Base-by-base conservation (phyloP, 2,329 filamentous ascomycete genomes). In the Phoma herbarum region DNA sequence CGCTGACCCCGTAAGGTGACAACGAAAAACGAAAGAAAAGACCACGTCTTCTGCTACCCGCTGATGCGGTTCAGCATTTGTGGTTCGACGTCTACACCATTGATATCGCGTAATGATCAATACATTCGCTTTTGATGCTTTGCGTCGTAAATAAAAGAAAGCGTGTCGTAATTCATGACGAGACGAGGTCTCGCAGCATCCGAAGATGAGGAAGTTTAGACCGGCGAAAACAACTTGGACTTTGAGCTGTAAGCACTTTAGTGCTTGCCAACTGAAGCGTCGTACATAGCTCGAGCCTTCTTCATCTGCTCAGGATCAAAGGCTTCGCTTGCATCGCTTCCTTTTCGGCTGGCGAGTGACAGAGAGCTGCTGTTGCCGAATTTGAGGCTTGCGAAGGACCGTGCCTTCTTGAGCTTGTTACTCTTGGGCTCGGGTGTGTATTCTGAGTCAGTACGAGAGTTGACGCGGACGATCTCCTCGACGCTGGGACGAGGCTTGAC, bases 401-500 rank as follows among this genome's bases (percentile, higher is more conserved):
- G 66, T 29, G 73, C 73, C 61, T 78, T 78, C 57, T 74, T 77
- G 28, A 78, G 62, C 62, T 72, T 76, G 57, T 70, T 76, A 23
- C 64, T 64, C n/a, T 70, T 70, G 60, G 52, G 59, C 16, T 72
- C 71, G n/a, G 57, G 58, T 4, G 53, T 50, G 28, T 54, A 39
- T 35, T 68, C 62, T n/a, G 64, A 60, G 18, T 65, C 59, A 22
- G 66, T 42, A 11, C 62, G 62, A 48, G 69, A 68, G 18, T 69
- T 70, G 49, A 75, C 59, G 50, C 69, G 71, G 31, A 78, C 76
- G 55, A 81, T 79, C 63, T 83, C 80, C 23, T 81, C 79, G n/a
- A 85, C 79, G 39, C 85, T 81, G 4, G 78, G 78, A 59, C 79
- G 79, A 46, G 81, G 81, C 51, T 84, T 77, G 49, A 76, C 83